Evolutionary conservation across 257 asterid genomes (phyloP), one percentile per base, ranked within the genome.

Genomic region (Cynanchum wilfordii): DNA sequence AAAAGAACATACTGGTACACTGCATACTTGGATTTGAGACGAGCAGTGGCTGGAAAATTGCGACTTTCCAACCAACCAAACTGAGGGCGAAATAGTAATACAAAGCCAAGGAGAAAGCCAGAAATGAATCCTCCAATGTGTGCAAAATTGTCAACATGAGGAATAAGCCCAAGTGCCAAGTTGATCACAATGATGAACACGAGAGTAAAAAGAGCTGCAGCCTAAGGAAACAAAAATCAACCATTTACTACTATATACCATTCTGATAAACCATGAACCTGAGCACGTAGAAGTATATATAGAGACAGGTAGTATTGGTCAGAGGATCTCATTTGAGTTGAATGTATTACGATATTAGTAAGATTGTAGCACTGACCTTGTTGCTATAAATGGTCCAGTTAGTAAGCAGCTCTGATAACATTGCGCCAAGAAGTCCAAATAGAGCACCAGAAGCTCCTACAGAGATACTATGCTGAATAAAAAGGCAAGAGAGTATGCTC

Each of bases 401-500:
- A 68, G 98, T 90, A 57, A 95, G 89, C 58, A 95, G 75, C 82
- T 95, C 99, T 0, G 99, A 87, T 20, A 95, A 45, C 99, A 95
- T 95, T 59, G 98, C 99, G 66, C 99, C 99, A 59, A 95, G 96
- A 78, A 95, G 98, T 57, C 99, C 99, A 77, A 92, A 95, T n/a
- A 95, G 78, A 72, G 98, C 96, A 59, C 99, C 99, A 27, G 99
- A 95, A 82, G 99, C 99, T 64, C 99, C 99, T 24, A 95, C 99
- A 0, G 99, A 95, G 74, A 95, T 92, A 79, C 79, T 92, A 38
- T 49, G 79, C 77, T 87, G 96, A 82, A 95, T 89, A 74, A 92
- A 92, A 56, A 90, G 92, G 80, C 83, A 81, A 24, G 98, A 92
- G 38, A 90, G 83, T 66, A 90, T 59, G 81, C 98, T 92, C 82